Percentiles rank a stretch among this genome's conserved stretches.
Evolutionary conservation across 352 stramenopile genomes (phyloP).

Genomic region (Phytopythium ostracodes): DNA sequence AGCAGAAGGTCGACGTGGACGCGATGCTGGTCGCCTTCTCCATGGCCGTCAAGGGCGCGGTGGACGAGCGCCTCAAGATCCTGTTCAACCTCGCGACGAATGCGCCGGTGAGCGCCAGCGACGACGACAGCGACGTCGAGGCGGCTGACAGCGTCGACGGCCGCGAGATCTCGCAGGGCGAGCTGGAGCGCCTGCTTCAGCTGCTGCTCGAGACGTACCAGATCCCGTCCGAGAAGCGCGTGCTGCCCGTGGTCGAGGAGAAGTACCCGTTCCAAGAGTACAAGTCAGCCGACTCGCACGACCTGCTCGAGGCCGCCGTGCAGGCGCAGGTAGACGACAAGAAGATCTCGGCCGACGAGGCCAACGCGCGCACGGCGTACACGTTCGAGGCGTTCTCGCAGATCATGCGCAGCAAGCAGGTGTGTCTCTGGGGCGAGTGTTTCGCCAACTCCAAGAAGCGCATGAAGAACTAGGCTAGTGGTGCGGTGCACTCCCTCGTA

Average conservation of each 20-base stretch:
- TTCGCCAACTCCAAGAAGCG: slow-evolving; percentile 81
- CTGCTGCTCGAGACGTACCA: slow-evolving; percentile 76
- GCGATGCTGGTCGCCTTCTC: slow-evolving; percentile 78
- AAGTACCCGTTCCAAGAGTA: slow-evolving; percentile 82
- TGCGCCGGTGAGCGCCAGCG: slow-evolving; percentile 19
- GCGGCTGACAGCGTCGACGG: slow-evolving; percentile 16
- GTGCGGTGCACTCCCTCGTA: not conserved
- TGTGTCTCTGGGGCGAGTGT: slow-evolving; percentile 86
- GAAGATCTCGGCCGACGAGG: slow-evolving; percentile 54
- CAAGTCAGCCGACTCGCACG: slow-evolving; percentile 28
- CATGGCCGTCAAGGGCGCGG: slow-evolving; percentile 69
- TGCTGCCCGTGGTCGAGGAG: slow-evolving; percentile 55
- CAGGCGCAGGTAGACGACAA: slow-evolving; percentile 36
- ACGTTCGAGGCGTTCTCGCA: slow-evolving; percentile 75
- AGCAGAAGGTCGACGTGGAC: slow-evolving; percentile 64
- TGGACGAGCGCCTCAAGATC: slow-evolving; percentile 65
- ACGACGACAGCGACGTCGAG: slow-evolving; percentile 4
- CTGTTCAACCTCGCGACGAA: slow-evolving; percentile 69
- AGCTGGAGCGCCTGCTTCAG: slow-evolving; percentile 61
- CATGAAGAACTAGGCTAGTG: slow-evolving; percentile 68
- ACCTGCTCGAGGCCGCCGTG: slow-evolving; percentile 36
- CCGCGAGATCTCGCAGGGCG: slow-evolving; percentile 46
- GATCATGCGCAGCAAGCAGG: slow-evolving; percentile 73
- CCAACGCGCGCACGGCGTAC: slow-evolving; percentile 43
- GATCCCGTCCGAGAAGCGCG: slow-evolving; percentile 82